These are phyloP conservation scores for Aristolochia contorta DNA, from an alignment of 164 flowering plant genomes.

Conservation along the genomic window DNA sequence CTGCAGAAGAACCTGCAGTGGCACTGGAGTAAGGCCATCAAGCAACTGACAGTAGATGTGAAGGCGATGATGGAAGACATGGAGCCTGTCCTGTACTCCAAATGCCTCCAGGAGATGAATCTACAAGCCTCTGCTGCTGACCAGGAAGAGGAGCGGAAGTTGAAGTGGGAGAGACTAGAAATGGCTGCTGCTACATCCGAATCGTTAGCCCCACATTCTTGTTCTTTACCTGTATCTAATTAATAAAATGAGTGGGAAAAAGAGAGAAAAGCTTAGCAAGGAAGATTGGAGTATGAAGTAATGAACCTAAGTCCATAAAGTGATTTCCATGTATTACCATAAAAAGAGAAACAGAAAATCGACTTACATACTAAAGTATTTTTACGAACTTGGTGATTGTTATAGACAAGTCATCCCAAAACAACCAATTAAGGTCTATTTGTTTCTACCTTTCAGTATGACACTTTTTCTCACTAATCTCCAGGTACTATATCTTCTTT, in stretches of 20 bases:
- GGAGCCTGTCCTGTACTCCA: constrained; percentile 40
- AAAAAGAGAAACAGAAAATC: too few relatives aligned
- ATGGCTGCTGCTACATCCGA: constrained; percentile 27
- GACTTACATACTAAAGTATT: too few relatives aligned
- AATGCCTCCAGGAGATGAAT: constrained; percentile 26
- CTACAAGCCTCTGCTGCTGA: constrained; percentile 16
- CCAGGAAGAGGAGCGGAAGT: constrained; percentile 31
- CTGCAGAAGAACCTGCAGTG: constrained; percentile 55
- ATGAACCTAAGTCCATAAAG: too few relatives aligned
- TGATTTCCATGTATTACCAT: too few relatives aligned
- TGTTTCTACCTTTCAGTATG: too few relatives aligned
- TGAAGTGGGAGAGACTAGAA: constrained; percentile 49
- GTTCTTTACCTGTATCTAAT: constrained; percentile 3
- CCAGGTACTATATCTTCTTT: too few relatives aligned
- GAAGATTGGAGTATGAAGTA: too few relatives aligned
- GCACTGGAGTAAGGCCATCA: constrained; percentile 62
- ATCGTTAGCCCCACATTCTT: constrained; percentile 4
- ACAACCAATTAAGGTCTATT: too few relatives aligned
- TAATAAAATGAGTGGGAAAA: not conserved
- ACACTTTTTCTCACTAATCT: too few relatives aligned
- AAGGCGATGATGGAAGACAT: constrained; percentile 52
- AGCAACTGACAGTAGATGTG: constrained; percentile 46
- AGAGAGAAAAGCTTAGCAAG: too few relatives aligned
- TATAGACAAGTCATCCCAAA: too few relatives aligned
- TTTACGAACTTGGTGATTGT: too few relatives aligned